phyloP scores from a whole-genome alignment of 2,329 filamentous ascomycete genomes.

The Sporothrix dimorphospora region DNA sequence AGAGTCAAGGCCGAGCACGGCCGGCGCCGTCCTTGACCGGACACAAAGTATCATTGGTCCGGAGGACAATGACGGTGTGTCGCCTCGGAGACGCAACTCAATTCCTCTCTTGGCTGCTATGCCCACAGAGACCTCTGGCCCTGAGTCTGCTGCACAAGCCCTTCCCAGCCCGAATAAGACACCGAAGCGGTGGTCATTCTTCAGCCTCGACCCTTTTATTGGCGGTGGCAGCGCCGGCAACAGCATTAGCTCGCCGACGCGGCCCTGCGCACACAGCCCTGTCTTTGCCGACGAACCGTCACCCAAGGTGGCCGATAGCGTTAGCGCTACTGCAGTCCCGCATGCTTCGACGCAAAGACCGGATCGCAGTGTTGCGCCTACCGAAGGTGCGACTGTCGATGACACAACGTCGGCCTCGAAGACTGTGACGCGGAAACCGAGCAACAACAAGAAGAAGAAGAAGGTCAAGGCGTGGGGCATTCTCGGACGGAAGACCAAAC shows the following conservation, averaged over 20 bases:
- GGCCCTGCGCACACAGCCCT: conserved; percentile 52
- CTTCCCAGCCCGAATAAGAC: conserved; percentile 55
- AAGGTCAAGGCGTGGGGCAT: conserved; percentile 77
- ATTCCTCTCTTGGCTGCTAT: conserved; percentile 57
- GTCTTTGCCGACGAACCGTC: conserved; percentile 48
- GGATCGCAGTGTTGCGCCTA: not conserved
- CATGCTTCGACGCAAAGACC: not conserved
- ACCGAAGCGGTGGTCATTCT: conserved; percentile 64
- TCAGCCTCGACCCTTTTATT: conserved; percentile 60
- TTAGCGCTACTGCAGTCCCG: not conserved
- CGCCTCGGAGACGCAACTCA: conserved; percentile 60
- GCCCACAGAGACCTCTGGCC: conserved; percentile 39
- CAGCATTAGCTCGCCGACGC: conserved; percentile 49
- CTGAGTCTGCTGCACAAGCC: conserved; percentile 35
- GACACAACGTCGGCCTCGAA: conserved; percentile 36
- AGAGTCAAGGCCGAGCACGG: conserved; percentile 67
- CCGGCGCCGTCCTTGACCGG: conserved; percentile 68
- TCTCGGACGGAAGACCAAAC: conserved; percentile 63
- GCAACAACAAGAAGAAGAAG: conserved; percentile 61
- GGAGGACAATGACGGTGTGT: conserved; percentile 40
- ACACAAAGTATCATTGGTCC: conserved; percentile 45
- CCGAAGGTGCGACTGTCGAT: not conserved
- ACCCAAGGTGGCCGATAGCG: conserved; percentile 33
- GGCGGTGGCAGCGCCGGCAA: conserved; percentile 38
- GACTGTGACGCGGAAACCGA: conserved; percentile 38